Evolutionary conservation across 2,329 filamentous ascomycete species (phyloP).

Genomic region (Fusarium sterilihyphosum): DNA sequence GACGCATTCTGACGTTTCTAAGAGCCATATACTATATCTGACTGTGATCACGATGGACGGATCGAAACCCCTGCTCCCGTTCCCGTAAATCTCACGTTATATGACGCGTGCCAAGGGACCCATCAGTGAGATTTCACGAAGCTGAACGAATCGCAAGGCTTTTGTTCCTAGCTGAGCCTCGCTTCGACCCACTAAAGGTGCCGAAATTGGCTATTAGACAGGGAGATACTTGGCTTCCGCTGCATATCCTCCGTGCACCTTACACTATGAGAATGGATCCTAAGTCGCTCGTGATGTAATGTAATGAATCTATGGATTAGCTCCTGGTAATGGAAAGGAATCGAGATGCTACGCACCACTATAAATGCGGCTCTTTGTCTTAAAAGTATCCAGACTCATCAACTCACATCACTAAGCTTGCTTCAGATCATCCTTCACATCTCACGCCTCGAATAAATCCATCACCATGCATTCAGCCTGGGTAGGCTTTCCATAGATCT

Average conservation of each 20-base stretch:
- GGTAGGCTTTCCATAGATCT: not conserved
- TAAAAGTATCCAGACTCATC: rapidly evolving
- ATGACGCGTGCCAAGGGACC: not conserved
- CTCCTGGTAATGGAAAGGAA: rapidly evolving
- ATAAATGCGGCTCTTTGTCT: not conserved
- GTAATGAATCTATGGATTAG: rapidly evolving
- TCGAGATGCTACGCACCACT: rapidly evolving
- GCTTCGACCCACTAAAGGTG: not conserved
- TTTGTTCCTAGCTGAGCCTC: not conserved
- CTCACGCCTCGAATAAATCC: rapidly evolving
- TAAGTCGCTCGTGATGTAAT: not conserved
- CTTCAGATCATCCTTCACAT: rapidly evolving
- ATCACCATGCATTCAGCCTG: not conserved
- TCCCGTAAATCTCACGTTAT: not conserved
- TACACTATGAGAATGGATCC: too few relatives aligned
- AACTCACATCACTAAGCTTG: not conserved
- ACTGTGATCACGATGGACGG: not conserved
- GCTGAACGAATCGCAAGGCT: not conserved
- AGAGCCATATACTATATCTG: too few relatives aligned
- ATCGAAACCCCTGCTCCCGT: not conserved
- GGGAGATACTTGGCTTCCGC: not conserved
- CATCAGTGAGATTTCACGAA: not conserved
- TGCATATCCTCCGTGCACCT: not conserved
- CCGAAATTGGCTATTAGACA: not conserved
- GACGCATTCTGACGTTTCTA: not conserved